A percentile compares a stretch with the other conserved stretches of the same genome.
Conservation (phyloP, 306 rosid species). For the Prunus kanzakura region DNA sequence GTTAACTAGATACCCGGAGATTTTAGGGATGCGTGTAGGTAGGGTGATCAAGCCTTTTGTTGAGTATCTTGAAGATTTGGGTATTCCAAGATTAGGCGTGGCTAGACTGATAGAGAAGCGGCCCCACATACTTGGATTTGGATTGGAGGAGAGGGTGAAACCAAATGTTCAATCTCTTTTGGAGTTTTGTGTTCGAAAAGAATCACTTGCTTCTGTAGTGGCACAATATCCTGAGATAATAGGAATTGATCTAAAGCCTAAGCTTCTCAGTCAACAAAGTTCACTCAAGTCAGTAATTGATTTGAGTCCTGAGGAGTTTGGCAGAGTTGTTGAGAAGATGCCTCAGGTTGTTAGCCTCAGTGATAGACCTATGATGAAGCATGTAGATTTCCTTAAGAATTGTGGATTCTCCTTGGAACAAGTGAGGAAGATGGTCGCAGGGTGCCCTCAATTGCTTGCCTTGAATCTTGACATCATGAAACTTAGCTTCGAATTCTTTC, state of each 20-base stretch:
- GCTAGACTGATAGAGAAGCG: slow-evolving; percentile 88
- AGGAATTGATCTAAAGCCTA: slow-evolving; percentile 69
- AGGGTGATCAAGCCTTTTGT: slow-evolving; percentile 88
- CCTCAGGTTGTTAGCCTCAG: slow-evolving; percentile 85
- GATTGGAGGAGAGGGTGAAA: slow-evolving; percentile 68
- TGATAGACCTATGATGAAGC: slow-evolving; percentile 63
- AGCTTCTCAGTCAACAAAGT: slow-evolving; percentile 57
- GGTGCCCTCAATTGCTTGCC: slow-evolving; percentile 93
- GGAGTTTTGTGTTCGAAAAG: slow-evolving; percentile 63
- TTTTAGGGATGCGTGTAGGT: slow-evolving; percentile 96
- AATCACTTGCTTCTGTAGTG: slow-evolving; percentile 62
- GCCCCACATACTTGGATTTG: slow-evolving; percentile 88
- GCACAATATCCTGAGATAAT: slow-evolving; percentile 87
- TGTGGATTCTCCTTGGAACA: slow-evolving; percentile 72
- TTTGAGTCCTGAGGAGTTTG: slow-evolving; percentile 63
- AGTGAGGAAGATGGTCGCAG: slow-evolving; percentile 56
- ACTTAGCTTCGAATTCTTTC: slow-evolving; percentile 65
- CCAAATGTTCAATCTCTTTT: slow-evolving; percentile 72
- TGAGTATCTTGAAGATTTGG: slow-evolving; percentile 74
- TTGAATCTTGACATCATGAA: slow-evolving; percentile 85
- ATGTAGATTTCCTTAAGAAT: slow-evolving; percentile 62
- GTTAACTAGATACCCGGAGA: slow-evolving; percentile 80
- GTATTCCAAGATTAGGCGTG: slow-evolving; percentile 80
- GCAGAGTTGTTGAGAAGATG: slow-evolving; percentile 85
- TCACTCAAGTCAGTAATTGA: slow-evolving; percentile 58